Conservation (phyloP, 2,329 filamentous ascomycete species). For the Ceratocystis diversiconidia region DNA sequence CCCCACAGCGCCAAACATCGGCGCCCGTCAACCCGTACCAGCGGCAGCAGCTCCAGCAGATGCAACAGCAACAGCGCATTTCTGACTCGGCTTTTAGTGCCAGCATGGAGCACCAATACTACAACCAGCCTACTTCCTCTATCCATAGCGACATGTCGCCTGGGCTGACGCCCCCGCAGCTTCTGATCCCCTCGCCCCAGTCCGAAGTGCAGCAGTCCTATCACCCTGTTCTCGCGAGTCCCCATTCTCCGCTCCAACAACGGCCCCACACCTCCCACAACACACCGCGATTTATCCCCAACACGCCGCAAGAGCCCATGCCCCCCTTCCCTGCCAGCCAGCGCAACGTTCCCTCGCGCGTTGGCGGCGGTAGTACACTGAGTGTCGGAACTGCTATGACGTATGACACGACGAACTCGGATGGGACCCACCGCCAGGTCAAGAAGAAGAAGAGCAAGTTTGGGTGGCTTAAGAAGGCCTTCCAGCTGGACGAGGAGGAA, state of each 20-base stretch:
- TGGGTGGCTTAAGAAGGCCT: conserved; percentile 55
- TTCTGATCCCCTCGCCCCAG: conserved; percentile 24
- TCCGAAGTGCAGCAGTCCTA: conserved; percentile 38
- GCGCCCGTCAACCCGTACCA: conserved; percentile 21
- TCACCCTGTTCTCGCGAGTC: conserved; percentile 47
- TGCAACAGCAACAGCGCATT: conserved; percentile 18
- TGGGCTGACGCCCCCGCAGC: neutral
- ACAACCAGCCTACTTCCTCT: conserved; percentile 27
- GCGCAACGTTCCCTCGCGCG: conserved; percentile 38
- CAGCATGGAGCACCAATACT: conserved; percentile 30
- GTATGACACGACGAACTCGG: conserved; percentile 25
- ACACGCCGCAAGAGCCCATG: conserved; percentile 14
- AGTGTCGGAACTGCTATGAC: conserved; percentile 40
- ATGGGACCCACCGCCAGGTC: conserved; percentile 28
- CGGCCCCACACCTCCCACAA: conserved; percentile 38
- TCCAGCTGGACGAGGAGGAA: conserved; percentile 50
- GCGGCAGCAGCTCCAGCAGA: conserved; percentile 20
- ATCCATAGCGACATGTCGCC: conserved; percentile 20
- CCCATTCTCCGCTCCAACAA: conserved; percentile 49
- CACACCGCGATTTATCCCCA: conserved; percentile 19
- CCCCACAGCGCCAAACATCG: conserved; percentile 27
- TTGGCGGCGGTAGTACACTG: conserved; percentile 42
- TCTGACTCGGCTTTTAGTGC: conserved; percentile 37
- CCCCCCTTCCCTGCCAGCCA: conserved; percentile 27
- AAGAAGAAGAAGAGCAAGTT: conserved; percentile 57